Base-by-base conservation (phyloP, 1,139 yeast genomes). In the Saccharomyces hybrid region DNA sequence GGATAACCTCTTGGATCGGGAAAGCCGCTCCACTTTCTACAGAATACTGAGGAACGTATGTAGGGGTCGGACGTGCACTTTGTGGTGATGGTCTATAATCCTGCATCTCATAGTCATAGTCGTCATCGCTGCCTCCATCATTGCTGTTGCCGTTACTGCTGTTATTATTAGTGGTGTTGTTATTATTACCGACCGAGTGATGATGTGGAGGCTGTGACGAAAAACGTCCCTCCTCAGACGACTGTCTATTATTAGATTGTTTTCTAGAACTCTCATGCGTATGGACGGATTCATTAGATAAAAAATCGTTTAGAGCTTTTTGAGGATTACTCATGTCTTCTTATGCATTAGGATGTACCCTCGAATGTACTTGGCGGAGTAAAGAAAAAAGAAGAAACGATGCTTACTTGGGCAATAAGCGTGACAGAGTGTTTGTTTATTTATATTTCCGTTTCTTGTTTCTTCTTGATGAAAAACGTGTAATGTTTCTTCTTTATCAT, bases 1-100 rank as follows among this genome's bases (percentile, higher is more conserved):
- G 68, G 3, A 66, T 63, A 20, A 68, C 70, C 55, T 68, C 69
- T 47, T 65, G 70, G n/a, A 66, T 63, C 5, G 69, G 66, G 48
- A 55, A 67, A 14, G 57, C 34, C 20, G 51, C 48, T 16, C 47
- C 48, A 30, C 59, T 54, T 41, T 54, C 58, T 47, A 57, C 57
- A 9, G 62, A 47, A 30, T 65, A 63, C 50, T 64, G 65, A 9
- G 67, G 70, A 11, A 66, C 63, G 49, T 68, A 67, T 6, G 48
- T 51, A 7, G 53, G 50, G 5, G 41, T 63, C 56, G 5, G 70
- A 59, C 32, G 56, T 58, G 52, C 60, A 63, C 52, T 57, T 58
- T 32, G 54, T 26, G 57, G 57, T 13, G 49, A 54, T 4, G 61
- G 61, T 20, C 57, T 52, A 32, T 47, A 60, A 49, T 60, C 62